Percentiles rank a stretch among this genome's conserved stretches.
phyloP scores from a whole-genome alignment of 257 asterid genomes.

The Apocynum venetum region DNA sequence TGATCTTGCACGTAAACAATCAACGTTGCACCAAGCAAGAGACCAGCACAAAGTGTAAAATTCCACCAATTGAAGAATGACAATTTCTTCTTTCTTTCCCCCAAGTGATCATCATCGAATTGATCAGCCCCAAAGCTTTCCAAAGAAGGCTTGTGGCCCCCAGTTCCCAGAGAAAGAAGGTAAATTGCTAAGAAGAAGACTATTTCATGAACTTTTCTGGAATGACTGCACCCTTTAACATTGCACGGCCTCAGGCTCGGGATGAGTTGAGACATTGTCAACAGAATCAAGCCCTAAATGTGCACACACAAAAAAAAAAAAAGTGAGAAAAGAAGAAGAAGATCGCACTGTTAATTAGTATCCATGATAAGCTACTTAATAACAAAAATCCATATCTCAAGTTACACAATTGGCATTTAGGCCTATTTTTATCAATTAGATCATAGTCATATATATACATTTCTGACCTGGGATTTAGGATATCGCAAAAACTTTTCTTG shows the following conservation, averaged over 20 bases:
- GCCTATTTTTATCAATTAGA: too few relatives aligned
- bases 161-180: slow-evolving; percentile 65
- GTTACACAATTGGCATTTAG: too few relatives aligned
- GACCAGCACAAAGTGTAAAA: slow-evolving; percentile 53
- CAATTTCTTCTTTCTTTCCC: slow-evolving; percentile 55
- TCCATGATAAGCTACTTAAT: not conserved
- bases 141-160: slow-evolving; percentile 72
- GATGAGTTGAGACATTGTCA: slow-evolving; percentile 62
- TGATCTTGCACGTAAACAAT: slow-evolving; percentile 61
- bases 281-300: slow-evolving; percentile 56
- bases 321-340: not conserved
- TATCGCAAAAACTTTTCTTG: not conserved
- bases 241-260: slow-evolving; percentile 48
- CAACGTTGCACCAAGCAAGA: slow-evolving; percentile 52
- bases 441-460: too few relatives aligned
- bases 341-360: not conserved
- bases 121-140: slow-evolving; percentile 95
- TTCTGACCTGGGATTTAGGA: too few relatives aligned
- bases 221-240: slow-evolving; percentile 14
- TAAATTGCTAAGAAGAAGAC: slow-evolving; percentile 63
- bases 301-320: too few relatives aligned
- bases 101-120: slow-evolving; percentile 62
- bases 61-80: slow-evolving; percentile 93
- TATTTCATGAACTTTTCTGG: slow-evolving; percentile 38
- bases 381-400: too few relatives aligned